These are phyloP conservation scores for Xylaria sp. DNA, from an alignment of 495 filamentous ascomycete genomes.

Conservation along the genomic window DNA sequence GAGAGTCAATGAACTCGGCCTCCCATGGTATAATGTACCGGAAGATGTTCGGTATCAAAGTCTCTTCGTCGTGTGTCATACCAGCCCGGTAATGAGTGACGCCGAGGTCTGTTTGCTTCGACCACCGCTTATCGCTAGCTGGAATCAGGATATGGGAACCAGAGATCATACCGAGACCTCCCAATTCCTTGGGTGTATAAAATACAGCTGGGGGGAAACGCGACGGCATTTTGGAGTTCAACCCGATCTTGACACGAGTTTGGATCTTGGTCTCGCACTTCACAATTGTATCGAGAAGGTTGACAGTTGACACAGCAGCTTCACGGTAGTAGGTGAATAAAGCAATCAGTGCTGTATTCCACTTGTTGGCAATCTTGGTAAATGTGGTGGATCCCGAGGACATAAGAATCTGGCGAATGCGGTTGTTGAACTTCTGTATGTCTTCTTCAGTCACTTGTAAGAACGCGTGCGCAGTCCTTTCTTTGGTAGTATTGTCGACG, in stretches of 20 bases:
- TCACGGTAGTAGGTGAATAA: constrained; percentile 99
- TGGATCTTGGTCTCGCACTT: constrained; percentile 99
- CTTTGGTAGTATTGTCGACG: constrained; percentile 94
- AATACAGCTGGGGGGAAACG: constrained; percentile 99
- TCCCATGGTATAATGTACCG: constrained; percentile 99
- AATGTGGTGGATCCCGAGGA: constrained; percentile 98
- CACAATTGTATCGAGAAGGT: constrained; percentile 95
- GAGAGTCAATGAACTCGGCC: constrained; percentile 98
- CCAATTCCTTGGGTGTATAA: constrained; percentile 98
- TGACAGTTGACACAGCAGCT: constrained; percentile 96
- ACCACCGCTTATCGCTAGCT: constrained; percentile 97
- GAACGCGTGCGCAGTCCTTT: constrained; percentile 97
- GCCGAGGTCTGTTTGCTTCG: constrained; percentile 95
- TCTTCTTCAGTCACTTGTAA: constrained; percentile 98
- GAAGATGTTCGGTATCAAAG: constrained; percentile 98
- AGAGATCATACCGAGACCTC: constrained; percentile 98
- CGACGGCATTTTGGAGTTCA: constrained; percentile 99
- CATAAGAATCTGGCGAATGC: constrained; percentile 99
- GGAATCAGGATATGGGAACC: constrained; percentile 98
- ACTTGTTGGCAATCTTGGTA: constrained; percentile 99
- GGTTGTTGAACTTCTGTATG: constrained; percentile 98
- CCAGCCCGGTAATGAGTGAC: constrained; percentile 97
- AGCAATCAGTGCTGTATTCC: constrained; percentile 98
- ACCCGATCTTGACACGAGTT: constrained; percentile 96
- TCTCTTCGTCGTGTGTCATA: constrained; percentile 99